phyloP scores from a whole-genome alignment of 2,329 filamentous ascomycete species.

The Colletotrichum cuscutae region DNA sequence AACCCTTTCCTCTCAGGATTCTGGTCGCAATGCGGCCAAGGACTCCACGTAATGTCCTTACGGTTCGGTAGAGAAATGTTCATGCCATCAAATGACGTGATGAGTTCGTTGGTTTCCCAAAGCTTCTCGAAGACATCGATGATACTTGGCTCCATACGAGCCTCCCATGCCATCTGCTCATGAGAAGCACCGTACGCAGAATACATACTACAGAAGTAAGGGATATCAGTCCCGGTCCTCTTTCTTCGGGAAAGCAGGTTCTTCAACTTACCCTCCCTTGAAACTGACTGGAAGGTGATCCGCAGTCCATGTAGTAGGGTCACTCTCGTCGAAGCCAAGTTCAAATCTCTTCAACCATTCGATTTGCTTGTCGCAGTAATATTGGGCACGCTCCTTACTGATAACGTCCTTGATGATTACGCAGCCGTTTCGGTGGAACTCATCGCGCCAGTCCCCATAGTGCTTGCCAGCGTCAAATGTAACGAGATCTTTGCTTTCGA shows the following conservation, averaged over 20 bases:
- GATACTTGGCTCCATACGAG: conserved; percentile 51
- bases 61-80: conserved; percentile 55
- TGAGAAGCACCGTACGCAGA: conserved; percentile 49
- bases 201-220: conserved; percentile 47
- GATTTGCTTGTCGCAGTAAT: conserved; percentile 51
- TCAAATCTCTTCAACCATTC: conserved; percentile 54
- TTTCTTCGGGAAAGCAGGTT: too few species aligned
- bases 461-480: conserved; percentile 38
- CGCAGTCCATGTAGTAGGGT: conserved; percentile 51
- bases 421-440: conserved; percentile 53
- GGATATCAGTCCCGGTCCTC: fast-evolving
- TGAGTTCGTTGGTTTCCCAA: conserved; percentile 47
- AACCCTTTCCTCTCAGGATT: conserved; percentile 51
- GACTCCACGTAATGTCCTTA: conserved; percentile 48
- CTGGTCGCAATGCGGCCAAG: conserved; percentile 59
- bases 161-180: conserved; percentile 57
- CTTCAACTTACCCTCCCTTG: conserved; percentile 45
- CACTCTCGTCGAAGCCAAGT: conserved; percentile 50
- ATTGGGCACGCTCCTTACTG: conserved; percentile 47
- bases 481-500: conserved; percentile 40
- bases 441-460: conserved; percentile 55
- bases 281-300: conserved; percentile 54
- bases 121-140: conserved; percentile 53
- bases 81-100: conserved; percentile 44
- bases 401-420: conserved; percentile 53